Evolutionary conservation across 306 rosid species (phyloP).

Genomic region (Vigna radiata): DNA sequence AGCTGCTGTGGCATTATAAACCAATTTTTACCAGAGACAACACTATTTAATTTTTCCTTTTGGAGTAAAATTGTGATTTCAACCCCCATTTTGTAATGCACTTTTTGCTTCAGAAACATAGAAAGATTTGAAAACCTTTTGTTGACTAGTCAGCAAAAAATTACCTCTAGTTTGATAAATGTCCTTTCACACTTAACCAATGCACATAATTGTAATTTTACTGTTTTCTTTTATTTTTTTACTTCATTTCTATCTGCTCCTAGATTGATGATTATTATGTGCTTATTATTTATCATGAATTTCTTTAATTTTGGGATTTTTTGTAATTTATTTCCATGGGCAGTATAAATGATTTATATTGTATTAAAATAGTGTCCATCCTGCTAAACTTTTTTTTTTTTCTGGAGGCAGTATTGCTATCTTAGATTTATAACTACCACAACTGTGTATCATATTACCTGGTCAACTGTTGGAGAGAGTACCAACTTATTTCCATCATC

Average conservation of each 20-base stretch:
- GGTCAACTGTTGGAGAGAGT: conserved; percentile 78
- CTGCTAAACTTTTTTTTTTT: not conserved
- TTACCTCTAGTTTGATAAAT: not conserved
- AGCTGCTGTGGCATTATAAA: not conserved
- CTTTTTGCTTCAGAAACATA: not conserved
- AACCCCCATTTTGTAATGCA: not conserved
- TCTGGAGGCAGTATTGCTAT: not conserved
- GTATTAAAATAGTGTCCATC: not conserved
- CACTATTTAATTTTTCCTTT: not conserved
- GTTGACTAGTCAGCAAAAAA: not conserved
- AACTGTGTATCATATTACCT: conserved; percentile 55
- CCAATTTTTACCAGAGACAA: not conserved
- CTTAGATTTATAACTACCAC: not conserved
- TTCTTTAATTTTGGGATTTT: not conserved
- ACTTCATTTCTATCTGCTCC: conserved; percentile 1
- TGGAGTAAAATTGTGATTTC: not conserved
- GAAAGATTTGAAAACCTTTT: not conserved
- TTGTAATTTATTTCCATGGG: not conserved
- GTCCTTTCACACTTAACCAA: not conserved
- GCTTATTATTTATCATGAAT: not conserved
- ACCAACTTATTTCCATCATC: conserved; percentile 91
- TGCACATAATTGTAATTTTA: not conserved
- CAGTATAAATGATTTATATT: not conserved
- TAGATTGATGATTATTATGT: not conserved
- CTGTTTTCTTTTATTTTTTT: not conserved